Evolutionary conservation across 2,329 filamentous ascomycete species (phyloP).

Genomic region (Ophiognomonia clavigignenti-juglandacearum): DNA sequence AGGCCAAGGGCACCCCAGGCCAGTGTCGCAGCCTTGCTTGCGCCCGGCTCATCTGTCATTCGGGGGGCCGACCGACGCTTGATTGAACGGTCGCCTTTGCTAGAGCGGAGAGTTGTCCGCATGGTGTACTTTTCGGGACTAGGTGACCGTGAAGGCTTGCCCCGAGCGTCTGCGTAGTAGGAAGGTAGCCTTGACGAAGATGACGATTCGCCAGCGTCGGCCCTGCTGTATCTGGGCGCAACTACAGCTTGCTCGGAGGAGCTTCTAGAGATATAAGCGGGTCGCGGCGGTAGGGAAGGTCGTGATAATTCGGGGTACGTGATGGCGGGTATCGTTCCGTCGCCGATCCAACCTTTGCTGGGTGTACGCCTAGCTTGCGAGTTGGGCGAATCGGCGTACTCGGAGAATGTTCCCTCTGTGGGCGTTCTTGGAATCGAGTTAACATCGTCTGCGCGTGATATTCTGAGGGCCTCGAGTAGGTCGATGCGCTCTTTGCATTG

Average conservation of each 20-base stretch:
- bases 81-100: conserved; percentile 37
- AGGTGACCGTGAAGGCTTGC: conserved; percentile 38
- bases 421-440: conserved; percentile 20
- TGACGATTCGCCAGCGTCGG: conserved; percentile 4
- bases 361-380: conserved; percentile 13
- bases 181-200: conserved; percentile 16
- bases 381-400: conserved; percentile 16
- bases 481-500: conserved; percentile 94
- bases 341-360: conserved; percentile 63
- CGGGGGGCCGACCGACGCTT: conserved; percentile 39
- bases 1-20: conserved; percentile 51
- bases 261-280: conserved; percentile 48
- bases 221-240: conserved; percentile 24
- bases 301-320: conserved; percentile 78
- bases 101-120: conserved; percentile 55
- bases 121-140: conserved; percentile 59
- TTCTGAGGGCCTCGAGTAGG: conserved; percentile 72
- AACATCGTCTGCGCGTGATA: conserved; percentile 49
- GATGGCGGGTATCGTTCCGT: conserved; percentile 76
- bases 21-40: conserved; percentile 59
- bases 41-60: conserved; percentile 44
- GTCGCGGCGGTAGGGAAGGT: conserved; percentile 54
- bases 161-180: conserved; percentile 4
- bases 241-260: conserved; percentile 44
- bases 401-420: conserved; percentile 14